Percentiles rank a stretch among this genome's conserved stretches.
These are phyloP conservation scores for Ceratocystis destructans DNA, from an alignment of 2,329 filamentous ascomycete genomes.

Conservation along the genomic window DNA sequence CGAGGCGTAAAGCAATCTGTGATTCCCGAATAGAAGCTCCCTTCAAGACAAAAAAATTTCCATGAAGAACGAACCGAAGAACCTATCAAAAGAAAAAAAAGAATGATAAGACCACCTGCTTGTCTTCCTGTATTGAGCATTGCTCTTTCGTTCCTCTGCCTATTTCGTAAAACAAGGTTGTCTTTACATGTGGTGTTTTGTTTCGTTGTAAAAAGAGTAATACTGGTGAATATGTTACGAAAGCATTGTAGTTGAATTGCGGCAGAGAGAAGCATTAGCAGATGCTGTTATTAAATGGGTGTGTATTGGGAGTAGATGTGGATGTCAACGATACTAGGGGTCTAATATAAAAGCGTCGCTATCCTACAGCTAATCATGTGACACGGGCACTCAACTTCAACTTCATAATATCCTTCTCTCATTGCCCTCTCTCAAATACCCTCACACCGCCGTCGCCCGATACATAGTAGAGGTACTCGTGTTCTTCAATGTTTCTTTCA, in stretches of 20 bases:
- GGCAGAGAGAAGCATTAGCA: neutral
- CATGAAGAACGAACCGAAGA: conserved; percentile 16
- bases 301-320: no score
- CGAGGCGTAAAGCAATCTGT: conserved; percentile 25
- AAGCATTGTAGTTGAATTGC: no score
- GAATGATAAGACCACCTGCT: conserved; percentile 12
- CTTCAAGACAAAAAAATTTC: conserved; percentile 22
- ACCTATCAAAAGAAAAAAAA: conserved; percentile 12
- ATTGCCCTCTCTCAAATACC: conserved; percentile 65
- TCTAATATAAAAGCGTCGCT: no score
- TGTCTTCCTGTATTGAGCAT: conserved; percentile 8
- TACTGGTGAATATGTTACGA: neutral
- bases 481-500: conserved; percentile 35
- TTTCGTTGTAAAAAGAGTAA: neutral
- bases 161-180: conserved; percentile 8
- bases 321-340: no score
- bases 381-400: no score
- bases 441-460: conserved; percentile 63
- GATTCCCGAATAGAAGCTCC: conserved; percentile 20
- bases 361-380: no score
- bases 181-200: neutral
- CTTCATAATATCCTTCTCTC: neutral
- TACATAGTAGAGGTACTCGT: conserved; percentile 70
- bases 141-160: conserved; percentile 2
- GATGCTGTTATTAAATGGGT: neutral